These are phyloP conservation scores for Tolypocladium amazonense DNA, from an alignment of 2,329 filamentous ascomycete species.

Conservation along the genomic window DNA sequence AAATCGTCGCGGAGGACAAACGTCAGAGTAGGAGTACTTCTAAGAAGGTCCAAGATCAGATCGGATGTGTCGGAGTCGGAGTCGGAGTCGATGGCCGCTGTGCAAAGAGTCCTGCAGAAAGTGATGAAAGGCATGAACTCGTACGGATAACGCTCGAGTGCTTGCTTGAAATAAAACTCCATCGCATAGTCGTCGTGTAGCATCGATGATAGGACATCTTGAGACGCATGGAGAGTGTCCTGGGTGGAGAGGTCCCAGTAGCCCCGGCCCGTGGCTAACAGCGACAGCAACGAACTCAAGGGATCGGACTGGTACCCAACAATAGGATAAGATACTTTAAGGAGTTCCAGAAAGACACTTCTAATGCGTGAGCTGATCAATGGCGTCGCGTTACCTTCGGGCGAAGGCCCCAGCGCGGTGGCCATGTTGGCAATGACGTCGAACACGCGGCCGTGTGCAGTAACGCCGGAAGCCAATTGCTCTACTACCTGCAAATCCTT, in stretches of 20 bases:
- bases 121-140: constrained; percentile 72
- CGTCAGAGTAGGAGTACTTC: constrained; percentile 63
- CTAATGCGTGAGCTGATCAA: constrained; percentile 54
- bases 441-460: constrained; percentile 40
- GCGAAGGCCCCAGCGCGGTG: constrained; percentile 31
- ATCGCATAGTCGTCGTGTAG: constrained; percentile 35
- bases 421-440: constrained; percentile 43
- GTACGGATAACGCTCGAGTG: constrained; percentile 72
- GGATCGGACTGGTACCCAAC: constrained; percentile 66
- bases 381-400: constrained; percentile 36
- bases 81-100: constrained; percentile 17
- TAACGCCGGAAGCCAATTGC: constrained; percentile 36
- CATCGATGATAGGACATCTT: constrained; percentile 23
- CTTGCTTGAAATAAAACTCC: constrained; percentile 51
- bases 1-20: constrained; percentile 65
- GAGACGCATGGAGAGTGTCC: constrained; percentile 18
- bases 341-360: constrained; percentile 55
- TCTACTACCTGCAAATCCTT: constrained; percentile 42
- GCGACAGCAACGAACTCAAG: constrained; percentile 52
- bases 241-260: constrained; percentile 42
- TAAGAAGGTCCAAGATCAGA: constrained; percentile 52
- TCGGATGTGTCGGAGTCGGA: constrained; percentile 28
- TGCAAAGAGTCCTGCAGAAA: constrained; percentile 54
- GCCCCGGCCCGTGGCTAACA: constrained; percentile 44
- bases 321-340: constrained; percentile 55